Percentiles rank a stretch among this genome's conserved stretches.
Conservation (phyloP, 2,329 filamentous ascomycete genomes). For the Verruconis gallopava region DNA sequence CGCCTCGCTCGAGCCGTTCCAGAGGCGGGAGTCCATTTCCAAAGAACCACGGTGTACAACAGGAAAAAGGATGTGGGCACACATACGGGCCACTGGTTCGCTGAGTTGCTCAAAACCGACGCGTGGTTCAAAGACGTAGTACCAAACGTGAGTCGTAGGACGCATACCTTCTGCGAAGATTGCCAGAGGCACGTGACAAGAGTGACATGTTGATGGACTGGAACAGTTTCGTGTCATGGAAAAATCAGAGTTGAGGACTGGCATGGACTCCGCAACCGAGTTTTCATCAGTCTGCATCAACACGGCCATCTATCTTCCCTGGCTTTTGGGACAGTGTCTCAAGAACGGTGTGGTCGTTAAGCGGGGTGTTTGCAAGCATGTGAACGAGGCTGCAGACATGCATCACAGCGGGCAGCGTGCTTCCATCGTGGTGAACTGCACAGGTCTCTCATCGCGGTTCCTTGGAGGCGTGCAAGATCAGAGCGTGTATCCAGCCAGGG, state of each 20-base stretch:
- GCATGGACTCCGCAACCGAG: conserved; percentile 53
- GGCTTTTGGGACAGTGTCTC: conserved; percentile 69
- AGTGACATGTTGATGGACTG: not conserved
- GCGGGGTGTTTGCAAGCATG: conserved; percentile 42
- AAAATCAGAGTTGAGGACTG: not conserved
- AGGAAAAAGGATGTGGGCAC: conserved; percentile 49
- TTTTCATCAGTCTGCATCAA: conserved; percentile 90
- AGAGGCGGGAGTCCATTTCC: conserved; percentile 70
- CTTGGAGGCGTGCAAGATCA: conserved; percentile 73
- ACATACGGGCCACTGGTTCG: conserved; percentile 45
- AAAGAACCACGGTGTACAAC: conserved; percentile 45
- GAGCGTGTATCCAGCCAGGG: conserved; percentile 61
- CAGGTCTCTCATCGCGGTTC: conserved; percentile 59
- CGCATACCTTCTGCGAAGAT: not conserved
- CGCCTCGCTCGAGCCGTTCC: conserved; percentile 45
- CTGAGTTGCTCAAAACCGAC: conserved; percentile 51
- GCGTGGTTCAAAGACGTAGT: conserved; percentile 65
- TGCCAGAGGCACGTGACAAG: no score
- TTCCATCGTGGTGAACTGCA: conserved; percentile 71
- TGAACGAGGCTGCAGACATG: conserved; percentile 52
- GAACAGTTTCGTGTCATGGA: conserved; percentile 1
- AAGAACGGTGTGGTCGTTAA: conserved; percentile 52
- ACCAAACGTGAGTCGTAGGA: conserved; percentile 42
- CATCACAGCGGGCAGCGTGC: conserved; percentile 46
- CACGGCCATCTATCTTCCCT: conserved; percentile 73